Evolutionary conservation across 148 eudicot species (phyloP).

Genomic region (Rhododendron kiyosumense): DNA sequence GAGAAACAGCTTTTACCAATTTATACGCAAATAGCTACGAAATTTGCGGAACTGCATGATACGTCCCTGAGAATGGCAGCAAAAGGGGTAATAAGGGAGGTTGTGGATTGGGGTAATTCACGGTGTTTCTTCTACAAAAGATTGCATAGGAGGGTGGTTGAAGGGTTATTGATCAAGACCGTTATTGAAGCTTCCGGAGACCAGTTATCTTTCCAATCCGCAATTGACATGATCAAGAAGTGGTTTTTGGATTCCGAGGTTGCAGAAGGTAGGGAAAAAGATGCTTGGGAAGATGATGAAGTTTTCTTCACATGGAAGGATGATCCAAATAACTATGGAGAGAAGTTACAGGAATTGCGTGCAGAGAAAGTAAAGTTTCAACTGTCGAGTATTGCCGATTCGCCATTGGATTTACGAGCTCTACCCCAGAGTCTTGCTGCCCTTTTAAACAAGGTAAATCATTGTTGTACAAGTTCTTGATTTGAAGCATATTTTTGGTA

Average conservation of each 20-base stretch:
- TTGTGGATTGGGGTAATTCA: slow-evolving; percentile 70
- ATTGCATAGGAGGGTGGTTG: slow-evolving; percentile 63
- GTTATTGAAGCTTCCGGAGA: slow-evolving; percentile 79
- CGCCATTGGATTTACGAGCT: slow-evolving; percentile 62
- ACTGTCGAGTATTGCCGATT: slow-evolving; percentile 53
- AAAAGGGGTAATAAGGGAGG: slow-evolving; percentile 74
- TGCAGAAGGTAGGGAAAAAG: slow-evolving; percentile 23
- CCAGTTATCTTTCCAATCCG: slow-evolving; percentile 52
- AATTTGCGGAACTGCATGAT: slow-evolving; percentile 93
- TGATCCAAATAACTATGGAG: slow-evolving; percentile 52
- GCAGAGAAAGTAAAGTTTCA: slow-evolving; percentile 62
- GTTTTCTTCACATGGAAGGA: slow-evolving; percentile 73
- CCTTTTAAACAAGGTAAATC: slow-evolving; percentile 65
- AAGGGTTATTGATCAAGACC: slow-evolving; percentile 61
- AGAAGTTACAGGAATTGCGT: slow-evolving; percentile 62
- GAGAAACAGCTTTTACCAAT: slow-evolving; percentile 85
- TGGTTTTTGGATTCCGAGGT: slow-evolving; percentile 67
- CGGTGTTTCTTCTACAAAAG: slow-evolving; percentile 73
- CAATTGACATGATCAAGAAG: slow-evolving; percentile 58
- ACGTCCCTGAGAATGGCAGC: slow-evolving; percentile 91
- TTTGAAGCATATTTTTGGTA: neutral
- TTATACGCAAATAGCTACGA: slow-evolving; percentile 94
- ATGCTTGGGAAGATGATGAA: slow-evolving; percentile 68
- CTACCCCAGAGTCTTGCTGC: slow-evolving; percentile 80
- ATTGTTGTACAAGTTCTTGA: neutral